A percentile compares a stretch with the other conserved stretches of the same genome.
These are phyloP conservation scores for Neospora caninum DNA, from an alignment of 169 alveolate genomes.

Conservation along the genomic window DNA sequence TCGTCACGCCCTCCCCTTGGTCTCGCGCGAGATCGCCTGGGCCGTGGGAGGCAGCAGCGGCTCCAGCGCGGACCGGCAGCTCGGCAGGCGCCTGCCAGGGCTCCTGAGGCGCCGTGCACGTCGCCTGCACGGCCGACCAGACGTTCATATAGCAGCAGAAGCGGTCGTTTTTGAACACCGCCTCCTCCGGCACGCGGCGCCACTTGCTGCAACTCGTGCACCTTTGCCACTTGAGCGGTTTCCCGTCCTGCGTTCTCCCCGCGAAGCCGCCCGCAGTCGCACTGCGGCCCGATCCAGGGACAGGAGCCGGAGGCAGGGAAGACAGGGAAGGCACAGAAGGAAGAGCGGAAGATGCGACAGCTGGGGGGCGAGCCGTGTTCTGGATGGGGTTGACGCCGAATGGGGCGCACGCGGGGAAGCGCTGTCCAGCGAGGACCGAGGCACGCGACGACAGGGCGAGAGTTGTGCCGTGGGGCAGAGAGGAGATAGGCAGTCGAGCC, in stretches of 20 bases:
- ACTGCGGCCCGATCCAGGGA: not conserved
- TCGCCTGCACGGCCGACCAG: conserved; percentile 50
- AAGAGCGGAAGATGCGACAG: not conserved
- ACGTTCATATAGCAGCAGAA: conserved; percentile 57
- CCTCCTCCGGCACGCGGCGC: conserved; percentile 61
- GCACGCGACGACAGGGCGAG: not conserved
- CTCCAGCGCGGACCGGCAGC: conserved; percentile 32
- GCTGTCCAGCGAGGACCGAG: not conserved
- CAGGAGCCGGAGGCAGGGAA: not conserved
- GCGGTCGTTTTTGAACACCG: conserved; percentile 19
- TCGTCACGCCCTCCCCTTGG: too few relatives aligned
- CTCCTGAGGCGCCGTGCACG: conserved; percentile 67
- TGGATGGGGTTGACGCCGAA: too few relatives aligned
- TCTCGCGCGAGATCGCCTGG: not conserved
- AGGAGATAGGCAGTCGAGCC: not conserved
- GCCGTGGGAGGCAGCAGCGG: not conserved
- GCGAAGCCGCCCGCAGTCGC: not conserved
- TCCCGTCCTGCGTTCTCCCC: not conserved
- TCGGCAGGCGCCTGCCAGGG: conserved; percentile 63
- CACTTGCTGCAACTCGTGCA: conserved; percentile 63
- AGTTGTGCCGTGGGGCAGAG: not conserved
- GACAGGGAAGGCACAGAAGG: not conserved
- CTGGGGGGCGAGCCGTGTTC: not conserved
- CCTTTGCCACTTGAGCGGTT: conserved; percentile 46
- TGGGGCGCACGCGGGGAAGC: too few relatives aligned